These are phyloP conservation scores for Ampelocalamus luodianensis DNA, from an alignment of 176 grass and related monocot species.

Conservation along the genomic window DNA sequence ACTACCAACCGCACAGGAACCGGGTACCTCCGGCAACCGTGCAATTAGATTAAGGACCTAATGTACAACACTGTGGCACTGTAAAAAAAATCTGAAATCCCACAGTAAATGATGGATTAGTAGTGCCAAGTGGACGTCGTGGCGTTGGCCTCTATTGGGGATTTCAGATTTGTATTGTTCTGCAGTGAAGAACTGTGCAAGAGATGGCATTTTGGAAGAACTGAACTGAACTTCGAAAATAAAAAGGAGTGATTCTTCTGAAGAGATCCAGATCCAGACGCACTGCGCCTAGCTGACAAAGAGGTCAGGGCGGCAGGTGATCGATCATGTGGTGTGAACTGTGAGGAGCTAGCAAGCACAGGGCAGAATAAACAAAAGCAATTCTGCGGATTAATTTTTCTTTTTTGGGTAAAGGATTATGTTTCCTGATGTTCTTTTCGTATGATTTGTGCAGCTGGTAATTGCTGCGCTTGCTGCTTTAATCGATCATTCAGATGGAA, in stretches of 20 bases:
- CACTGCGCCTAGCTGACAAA: background rate
- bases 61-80: background rate
- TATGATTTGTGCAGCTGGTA: background rate
- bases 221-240: background rate
- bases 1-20: background rate
- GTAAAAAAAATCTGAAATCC: background rate
- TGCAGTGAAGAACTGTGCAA: background rate
- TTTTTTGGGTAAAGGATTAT: background rate
- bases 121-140: background rate
- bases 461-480: background rate
- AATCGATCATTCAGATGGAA: background rate
- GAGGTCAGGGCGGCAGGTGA: background rate
- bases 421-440: background rate
- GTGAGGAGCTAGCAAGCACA: background rate
- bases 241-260: background rate
- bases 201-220: background rate
- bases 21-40: background rate
- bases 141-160: background rate
- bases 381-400: background rate
- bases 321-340: constrained; percentile 17
- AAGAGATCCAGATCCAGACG: constrained; percentile 22
- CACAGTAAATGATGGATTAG: background rate
- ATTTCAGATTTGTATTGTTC: background rate
- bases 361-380: background rate
- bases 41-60: background rate